Percentiles rank a stretch among this genome's conserved stretches.
Conservation (phyloP, 2,329 filamentous ascomycete species). For the Cladosporium halotolerans region DNA sequence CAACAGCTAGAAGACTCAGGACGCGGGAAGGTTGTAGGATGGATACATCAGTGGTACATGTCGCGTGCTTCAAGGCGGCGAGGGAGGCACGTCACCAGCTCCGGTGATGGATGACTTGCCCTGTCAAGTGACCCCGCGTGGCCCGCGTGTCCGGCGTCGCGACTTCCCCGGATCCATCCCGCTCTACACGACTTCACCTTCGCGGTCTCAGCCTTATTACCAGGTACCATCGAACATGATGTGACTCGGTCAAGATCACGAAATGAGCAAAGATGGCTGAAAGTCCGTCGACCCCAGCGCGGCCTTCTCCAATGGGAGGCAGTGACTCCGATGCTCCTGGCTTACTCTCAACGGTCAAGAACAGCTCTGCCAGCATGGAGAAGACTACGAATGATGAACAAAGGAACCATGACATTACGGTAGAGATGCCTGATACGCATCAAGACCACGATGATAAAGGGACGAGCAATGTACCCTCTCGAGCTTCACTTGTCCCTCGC, state of each 20-base stretch:
- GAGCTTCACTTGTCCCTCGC: no score
- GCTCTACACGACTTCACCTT: neutral
- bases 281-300: neutral
- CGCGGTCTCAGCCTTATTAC: neutral
- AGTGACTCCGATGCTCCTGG: neutral
- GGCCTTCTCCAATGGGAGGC: neutral
- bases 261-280: neutral
- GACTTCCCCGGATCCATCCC: neutral
- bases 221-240: neutral
- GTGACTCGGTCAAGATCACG: neutral
- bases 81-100: neutral
- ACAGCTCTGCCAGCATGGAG: neutral
- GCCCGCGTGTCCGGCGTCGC: neutral
- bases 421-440: neutral
- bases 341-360: neutral
- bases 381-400: neutral
- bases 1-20: neutral
- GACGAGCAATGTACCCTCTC: no score
- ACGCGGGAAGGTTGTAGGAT: neutral
- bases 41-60: neutral
- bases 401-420: neutral
- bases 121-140: constrained; percentile 2
- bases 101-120: neutral
- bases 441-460: neutral
- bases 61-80: no score